These are phyloP conservation scores for Fusarium xylarioides DNA, from an alignment of 2,329 filamentous ascomycete species.

Conservation along the genomic window DNA sequence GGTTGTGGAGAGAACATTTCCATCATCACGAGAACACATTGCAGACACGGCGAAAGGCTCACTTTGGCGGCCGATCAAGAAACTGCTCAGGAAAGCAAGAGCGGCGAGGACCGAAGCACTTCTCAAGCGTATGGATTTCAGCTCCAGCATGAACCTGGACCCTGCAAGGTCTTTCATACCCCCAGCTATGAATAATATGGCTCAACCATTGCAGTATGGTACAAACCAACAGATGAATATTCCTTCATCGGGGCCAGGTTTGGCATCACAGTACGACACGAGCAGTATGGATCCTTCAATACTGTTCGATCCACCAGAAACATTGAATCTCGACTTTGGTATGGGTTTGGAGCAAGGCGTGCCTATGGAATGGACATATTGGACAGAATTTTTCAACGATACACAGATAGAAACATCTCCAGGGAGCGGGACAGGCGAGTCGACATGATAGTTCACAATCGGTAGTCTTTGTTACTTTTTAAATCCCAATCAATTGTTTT, in stretches of 20 bases:
- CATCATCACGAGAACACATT: conserved; percentile 54
- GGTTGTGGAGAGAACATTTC: conserved; percentile 57
- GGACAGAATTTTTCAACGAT: conserved; percentile 57
- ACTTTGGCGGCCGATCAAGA: conserved; percentile 64
- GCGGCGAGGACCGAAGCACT: conserved; percentile 49
- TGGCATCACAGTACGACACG: conserved; percentile 38
- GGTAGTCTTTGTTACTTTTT: conserved; percentile 36
- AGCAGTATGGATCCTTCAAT: conserved; percentile 44
- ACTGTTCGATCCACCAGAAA: conserved; percentile 42
- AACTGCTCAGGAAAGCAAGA: conserved; percentile 60
- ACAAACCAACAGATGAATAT: neutral
- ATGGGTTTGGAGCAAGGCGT: conserved; percentile 32
- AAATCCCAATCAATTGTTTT: conserved; percentile 45
- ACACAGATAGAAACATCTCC: conserved; percentile 49
- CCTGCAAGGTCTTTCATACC: conserved; percentile 3
- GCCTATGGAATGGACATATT: conserved; percentile 48
- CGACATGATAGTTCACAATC: conserved; percentile 33
- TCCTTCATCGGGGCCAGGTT: neutral
- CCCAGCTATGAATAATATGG: neutral
- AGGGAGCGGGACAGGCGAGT: conserved; percentile 36
- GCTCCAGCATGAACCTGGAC: neutral
- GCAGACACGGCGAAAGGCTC: conserved; percentile 61
- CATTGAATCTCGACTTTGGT: conserved; percentile 39
- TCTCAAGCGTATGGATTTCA: conserved; percentile 40
- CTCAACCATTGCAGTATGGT: conserved; percentile 21